These are phyloP conservation scores for Sisymbrium irio DNA, from an alignment of 345 rosid genomes.

Conservation along the genomic window DNA sequence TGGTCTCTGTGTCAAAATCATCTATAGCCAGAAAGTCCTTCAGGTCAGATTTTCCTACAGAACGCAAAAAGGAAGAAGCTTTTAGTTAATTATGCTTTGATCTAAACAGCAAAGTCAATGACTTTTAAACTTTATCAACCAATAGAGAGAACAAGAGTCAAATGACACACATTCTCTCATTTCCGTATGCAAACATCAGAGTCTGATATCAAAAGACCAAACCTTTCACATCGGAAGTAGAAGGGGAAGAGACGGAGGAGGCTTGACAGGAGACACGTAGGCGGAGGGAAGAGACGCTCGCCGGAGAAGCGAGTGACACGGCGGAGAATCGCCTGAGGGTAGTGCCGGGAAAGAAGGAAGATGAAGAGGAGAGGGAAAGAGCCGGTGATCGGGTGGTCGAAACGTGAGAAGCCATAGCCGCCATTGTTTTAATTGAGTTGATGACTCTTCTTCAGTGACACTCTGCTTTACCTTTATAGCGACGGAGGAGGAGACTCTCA, in stretches of 20 bases:
- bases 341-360: slow-evolving; percentile 39
- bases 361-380: slow-evolving; percentile 38
- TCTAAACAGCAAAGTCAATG: neutral
- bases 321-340: slow-evolving; percentile 24
- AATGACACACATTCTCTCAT: neutral
- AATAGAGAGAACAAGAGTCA: neutral
- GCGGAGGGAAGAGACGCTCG: slow-evolving; percentile 23
- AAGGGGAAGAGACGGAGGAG: slow-evolving; percentile 54
- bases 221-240: slow-evolving; percentile 52
- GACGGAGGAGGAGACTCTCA: neutral
- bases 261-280: slow-evolving; percentile 58
- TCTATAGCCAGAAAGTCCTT: slow-evolving; percentile 76
- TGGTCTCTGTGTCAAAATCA: slow-evolving; percentile 83
- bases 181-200: neutral
- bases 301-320: slow-evolving; percentile 34
- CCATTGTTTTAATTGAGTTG: slow-evolving; percentile 40
- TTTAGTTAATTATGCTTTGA: neutral
- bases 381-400: slow-evolving; percentile 38
- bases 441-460: slow-evolving; percentile 10
- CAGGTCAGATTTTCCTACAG: slow-evolving; percentile 45
- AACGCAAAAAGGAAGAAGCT: neutral
- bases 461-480: neutral
- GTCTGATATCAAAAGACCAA: neutral
- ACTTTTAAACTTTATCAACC: neutral
- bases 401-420: slow-evolving; percentile 59